Evolutionary conservation across 371 early-diverging fungal genomes (phyloP), one percentile per base, ranked within the genome.

Genomic region (Syncephalastrum contaminatum): DNA sequence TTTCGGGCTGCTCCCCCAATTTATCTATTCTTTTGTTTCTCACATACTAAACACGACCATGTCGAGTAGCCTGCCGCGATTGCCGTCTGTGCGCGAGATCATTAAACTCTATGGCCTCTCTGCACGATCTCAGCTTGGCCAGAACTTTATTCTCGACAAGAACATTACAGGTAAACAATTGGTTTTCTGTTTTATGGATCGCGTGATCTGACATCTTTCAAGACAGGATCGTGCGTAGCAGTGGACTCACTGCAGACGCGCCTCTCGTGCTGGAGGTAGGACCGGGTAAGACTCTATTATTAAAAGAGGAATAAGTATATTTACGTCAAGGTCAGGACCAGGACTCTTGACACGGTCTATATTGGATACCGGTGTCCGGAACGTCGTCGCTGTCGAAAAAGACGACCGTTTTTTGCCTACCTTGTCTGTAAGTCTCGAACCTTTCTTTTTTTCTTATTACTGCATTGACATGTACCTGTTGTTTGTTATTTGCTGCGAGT

Each of bases 91-190:
- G 43, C 73, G 88, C 46, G 92, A 92, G 50, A 70, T 90, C 20
- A 83, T 90, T 47, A 87, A 84, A 40, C 71, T 91, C 42, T 93
- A 92, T 69, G 87, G 89, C 15, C 70, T 93, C 43, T 75, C 82
- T 4, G 92, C 93, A 12, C 77, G 82, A 60, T 82, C 84, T 41
- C 83, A 86, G 62, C 79, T 93, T 12, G 84, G 89, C 51, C 93
- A 93, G 62, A 92, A 93, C 67, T 93, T 93, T 63, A 86, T 93
- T 44, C 83, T 93, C 30, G 91, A 93, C 69, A 87, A 86, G 59
- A 91, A 91, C 59, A 75, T 93, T 18, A 93, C 93, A 16, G 88
- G 88, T 86, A 67, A 19, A 16, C 14, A 5, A 19, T 16, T 4
- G 7, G 36, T 30, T 30, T 30, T 30, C 10, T 10, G 0, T 30